These are phyloP conservation scores for Plasmodium falciparum DNA, from an alignment of 169 alveolate genomes.

Conservation along the genomic window DNA sequence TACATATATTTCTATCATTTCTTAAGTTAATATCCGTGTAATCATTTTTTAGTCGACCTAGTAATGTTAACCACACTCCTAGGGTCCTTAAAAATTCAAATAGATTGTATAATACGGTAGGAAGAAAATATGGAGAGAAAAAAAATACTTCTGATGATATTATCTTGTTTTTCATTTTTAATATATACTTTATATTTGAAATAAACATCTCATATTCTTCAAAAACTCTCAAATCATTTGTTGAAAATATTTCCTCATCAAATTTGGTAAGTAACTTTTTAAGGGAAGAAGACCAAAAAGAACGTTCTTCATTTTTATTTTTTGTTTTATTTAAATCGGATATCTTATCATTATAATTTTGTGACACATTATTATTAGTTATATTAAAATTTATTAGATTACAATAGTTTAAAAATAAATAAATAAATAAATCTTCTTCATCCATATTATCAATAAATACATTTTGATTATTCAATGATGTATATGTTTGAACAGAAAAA, in stretches of 20 bases:
- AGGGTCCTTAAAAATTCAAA: conserved; percentile 39
- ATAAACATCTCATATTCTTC: conserved; percentile 69
- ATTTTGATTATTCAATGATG: too few species aligned
- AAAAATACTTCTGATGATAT: conserved; percentile 30
- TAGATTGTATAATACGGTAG: conserved; percentile 18
- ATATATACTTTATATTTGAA: conserved; percentile 50
- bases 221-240: conserved; percentile 20
- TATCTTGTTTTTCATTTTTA: conserved; percentile 53
- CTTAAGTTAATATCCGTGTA: conserved; percentile 22
- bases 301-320: conserved; percentile 2
- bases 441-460: conserved; percentile 12
- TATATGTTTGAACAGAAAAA: too few species aligned
- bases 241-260: neutral
- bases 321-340: neutral
- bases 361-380: neutral
- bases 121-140: conserved; percentile 43
- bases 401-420: conserved; percentile 60
- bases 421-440: conserved; percentile 55
- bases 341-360: neutral
- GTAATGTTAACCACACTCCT: conserved; percentile 38
- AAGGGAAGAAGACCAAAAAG: neutral
- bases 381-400: conserved; percentile 23
- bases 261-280: neutral
- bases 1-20: conserved; percentile 4
- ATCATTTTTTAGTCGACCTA: conserved; percentile 23